Evolutionary conservation across 371 early-diverging fungal genomes (phyloP).

Genomic region (Mucor irregularis): DNA sequence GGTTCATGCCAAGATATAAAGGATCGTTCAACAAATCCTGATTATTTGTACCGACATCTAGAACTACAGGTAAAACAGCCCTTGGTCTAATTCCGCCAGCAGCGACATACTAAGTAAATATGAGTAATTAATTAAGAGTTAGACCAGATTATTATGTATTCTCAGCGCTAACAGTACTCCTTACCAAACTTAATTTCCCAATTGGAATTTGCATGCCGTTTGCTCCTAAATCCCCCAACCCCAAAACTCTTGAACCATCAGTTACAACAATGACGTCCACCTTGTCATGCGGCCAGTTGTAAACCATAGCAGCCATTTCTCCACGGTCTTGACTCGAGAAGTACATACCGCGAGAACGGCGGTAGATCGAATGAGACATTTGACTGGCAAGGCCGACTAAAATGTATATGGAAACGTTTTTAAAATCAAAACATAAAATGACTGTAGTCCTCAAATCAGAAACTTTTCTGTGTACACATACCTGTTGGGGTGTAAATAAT

Average conservation of each 20-base stretch:
- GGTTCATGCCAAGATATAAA: slow-evolving; percentile 66
- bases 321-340: slow-evolving; percentile 61
- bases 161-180: too few species aligned
- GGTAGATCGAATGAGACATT: slow-evolving; percentile 61
- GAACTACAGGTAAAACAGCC: slow-evolving; percentile 62
- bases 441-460: too few species aligned
- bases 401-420: background rate
- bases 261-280: slow-evolving; percentile 69
- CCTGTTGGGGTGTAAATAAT: slow-evolving; percentile 53
- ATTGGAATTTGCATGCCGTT: slow-evolving; percentile 67
- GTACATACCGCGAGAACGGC: slow-evolving; percentile 66
- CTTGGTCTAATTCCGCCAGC: slow-evolving; percentile 67
- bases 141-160: background rate
- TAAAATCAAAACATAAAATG: background rate
- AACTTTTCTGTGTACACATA: too few species aligned
- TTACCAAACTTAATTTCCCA: slow-evolving; percentile 63
- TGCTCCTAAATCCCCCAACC: slow-evolving; percentile 66
- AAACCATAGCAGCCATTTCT: slow-evolving; percentile 58
- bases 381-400: slow-evolving; percentile 51
- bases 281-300: slow-evolving; percentile 60
- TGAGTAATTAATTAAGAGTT: slow-evolving; percentile 1
- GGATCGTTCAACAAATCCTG: slow-evolving; percentile 57
- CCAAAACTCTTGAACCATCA: slow-evolving; percentile 67
- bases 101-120: slow-evolving; percentile 64
- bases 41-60: slow-evolving; percentile 71